Evolutionary conservation across 2,329 filamentous ascomycete species (phyloP), one percentile per base, ranked within the genome.

Genomic region (Chaetomium globosum): DNA sequence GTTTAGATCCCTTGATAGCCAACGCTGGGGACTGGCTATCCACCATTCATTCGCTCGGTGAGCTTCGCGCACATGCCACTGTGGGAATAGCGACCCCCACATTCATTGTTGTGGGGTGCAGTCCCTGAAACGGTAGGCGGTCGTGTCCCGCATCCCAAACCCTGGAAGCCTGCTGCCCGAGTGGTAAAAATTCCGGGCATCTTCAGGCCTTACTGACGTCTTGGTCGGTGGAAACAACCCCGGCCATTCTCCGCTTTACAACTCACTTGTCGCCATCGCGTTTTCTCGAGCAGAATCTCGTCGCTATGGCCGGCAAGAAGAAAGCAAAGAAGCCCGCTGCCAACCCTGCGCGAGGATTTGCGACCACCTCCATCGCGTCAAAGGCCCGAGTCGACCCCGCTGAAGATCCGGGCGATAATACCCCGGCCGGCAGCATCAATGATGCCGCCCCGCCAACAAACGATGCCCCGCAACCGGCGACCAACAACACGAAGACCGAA

Each of bases 241-340:
- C 57, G 26, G 46, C 56, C 60, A 52, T 67, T 58, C 59, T 55
- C 52, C 28, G 19, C 65, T 30, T 31, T 31, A 28, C 49, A 59
- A 59, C 52, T 23, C 53, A 8, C n/a, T 53, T 53, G 46, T 60
- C 63, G n/a, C 39, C 61, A 64, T 52, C 48, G 26, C 51, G 30
- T n/a, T 23, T 43, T 26, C 36, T 6, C 33, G 21, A 26, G 21
- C 51, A 21, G 12, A 26, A 31, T 30, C 19, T 31, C 9, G 1
- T 48, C 69, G 73, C 68, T 70, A 94, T 94, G 91, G 89, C 90
- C 64, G 78, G 80, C 66, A 88, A 82, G 74, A 90, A 92, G 78
- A 97, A 96, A 80, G 97, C 97, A 81, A 96, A 92, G 83, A 98
- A 97, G 85, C 84, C 90, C 63, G 86, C 87, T 30, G 86, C 89